Conservation (phyloP, 1,284 basidiomycete genomes). For the Schizopora paradoxa region DNA sequence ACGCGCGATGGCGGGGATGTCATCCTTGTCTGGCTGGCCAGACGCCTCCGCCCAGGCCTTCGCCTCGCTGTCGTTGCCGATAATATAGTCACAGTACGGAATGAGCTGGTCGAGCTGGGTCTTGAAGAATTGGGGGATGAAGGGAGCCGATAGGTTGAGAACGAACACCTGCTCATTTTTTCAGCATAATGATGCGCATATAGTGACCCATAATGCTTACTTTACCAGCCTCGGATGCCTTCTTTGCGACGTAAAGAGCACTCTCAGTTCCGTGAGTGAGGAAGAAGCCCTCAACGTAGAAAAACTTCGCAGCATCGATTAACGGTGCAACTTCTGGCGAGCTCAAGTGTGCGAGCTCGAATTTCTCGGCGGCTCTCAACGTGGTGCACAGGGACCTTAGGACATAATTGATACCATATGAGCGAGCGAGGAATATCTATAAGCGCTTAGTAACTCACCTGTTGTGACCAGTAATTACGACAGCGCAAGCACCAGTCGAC, state of each 20-base stretch:
- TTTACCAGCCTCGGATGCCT: slow-evolving; percentile 77
- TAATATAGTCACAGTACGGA: slow-evolving; percentile 80
- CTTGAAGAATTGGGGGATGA: slow-evolving; percentile 95
- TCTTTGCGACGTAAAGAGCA: slow-evolving; percentile 74
- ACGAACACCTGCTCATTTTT: slow-evolving; percentile 62
- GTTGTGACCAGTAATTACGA: slow-evolving; percentile 91
- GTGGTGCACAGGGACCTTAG: slow-evolving; percentile 85
- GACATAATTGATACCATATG: slow-evolving; percentile 1
- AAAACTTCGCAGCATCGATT: slow-evolving; percentile 78
- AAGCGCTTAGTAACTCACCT: slow-evolving; percentile 49
- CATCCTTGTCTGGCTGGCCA: slow-evolving; percentile 50
- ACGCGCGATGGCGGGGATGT: slow-evolving; percentile 66
- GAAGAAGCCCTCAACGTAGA: slow-evolving; percentile 98
- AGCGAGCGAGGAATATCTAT: neutral
- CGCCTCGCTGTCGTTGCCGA: slow-evolving; percentile 95
- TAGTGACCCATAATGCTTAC: slow-evolving; percentile 33
- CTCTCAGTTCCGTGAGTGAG: slow-evolving; percentile 86
- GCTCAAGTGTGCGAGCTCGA: slow-evolving; percentile 74
- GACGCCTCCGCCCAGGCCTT: slow-evolving; percentile 77
- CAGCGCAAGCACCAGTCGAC: slow-evolving; percentile 96
- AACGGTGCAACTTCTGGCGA: slow-evolving; percentile 75
- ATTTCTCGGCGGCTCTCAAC: slow-evolving; percentile 87
- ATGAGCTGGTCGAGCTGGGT: slow-evolving; percentile 75
- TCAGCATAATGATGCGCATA: slow-evolving; percentile 8
- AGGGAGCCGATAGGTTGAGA: slow-evolving; percentile 95